These are phyloP conservation scores for Polytrichum formosum DNA, from an alignment of 225 moss, liverwort and hornwort species.

Conservation along the genomic window DNA sequence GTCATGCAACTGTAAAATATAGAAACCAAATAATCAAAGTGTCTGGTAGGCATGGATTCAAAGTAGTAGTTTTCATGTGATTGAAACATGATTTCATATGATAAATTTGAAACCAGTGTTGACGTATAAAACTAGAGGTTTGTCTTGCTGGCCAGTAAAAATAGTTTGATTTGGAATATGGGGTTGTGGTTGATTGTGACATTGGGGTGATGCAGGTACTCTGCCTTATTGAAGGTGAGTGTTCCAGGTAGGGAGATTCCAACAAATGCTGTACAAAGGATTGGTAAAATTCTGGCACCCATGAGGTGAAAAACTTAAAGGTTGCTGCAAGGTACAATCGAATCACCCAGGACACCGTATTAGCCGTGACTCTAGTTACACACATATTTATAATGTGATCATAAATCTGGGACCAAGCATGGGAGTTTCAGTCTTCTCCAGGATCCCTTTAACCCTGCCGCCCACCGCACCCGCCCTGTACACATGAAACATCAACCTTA, in stretches of 20 bases:
- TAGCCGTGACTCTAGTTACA: background rate
- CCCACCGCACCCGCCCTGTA: background rate
- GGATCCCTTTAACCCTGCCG: background rate
- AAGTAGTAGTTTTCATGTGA: too few species aligned
- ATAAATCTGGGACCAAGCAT: background rate
- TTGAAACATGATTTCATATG: too few species aligned
- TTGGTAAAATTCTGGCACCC: slow-evolving; percentile 39
- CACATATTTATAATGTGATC: slow-evolving; percentile 2
- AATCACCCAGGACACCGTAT: background rate
- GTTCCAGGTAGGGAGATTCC: slow-evolving; percentile 49
- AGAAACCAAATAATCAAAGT: too few species aligned
- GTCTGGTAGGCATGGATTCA: too few species aligned
- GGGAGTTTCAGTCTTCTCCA: background rate
- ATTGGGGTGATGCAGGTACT: slow-evolving; percentile 29
- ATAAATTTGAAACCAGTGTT: too few species aligned
- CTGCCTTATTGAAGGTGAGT: slow-evolving; percentile 39
- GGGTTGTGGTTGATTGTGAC: background rate
- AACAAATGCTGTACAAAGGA: slow-evolving; percentile 34
- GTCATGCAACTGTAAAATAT: too few species aligned
- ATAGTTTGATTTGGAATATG: too few species aligned
- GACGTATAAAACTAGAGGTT: too few species aligned
- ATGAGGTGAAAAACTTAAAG: slow-evolving; percentile 14
- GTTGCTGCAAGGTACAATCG: background rate
- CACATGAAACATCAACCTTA: background rate
- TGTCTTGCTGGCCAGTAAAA: too few species aligned